Conservation (phyloP, 202 grass and related monocot species). For the Hordeum pubiflorum region DNA sequence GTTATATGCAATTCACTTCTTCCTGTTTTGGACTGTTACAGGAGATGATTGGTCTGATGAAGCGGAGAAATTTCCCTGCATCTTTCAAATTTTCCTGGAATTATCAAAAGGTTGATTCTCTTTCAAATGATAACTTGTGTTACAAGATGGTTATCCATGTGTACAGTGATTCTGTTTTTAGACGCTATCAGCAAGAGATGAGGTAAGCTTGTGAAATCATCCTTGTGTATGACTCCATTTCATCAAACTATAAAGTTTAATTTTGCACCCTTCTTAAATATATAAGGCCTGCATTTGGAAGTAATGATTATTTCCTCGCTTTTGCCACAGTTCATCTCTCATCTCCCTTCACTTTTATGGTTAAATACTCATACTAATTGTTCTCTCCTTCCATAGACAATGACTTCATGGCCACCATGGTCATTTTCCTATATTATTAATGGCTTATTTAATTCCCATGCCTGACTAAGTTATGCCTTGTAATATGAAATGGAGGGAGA, state of each 20-base stretch:
- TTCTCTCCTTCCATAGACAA: not conserved
- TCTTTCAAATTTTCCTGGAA: conserved; percentile 92
- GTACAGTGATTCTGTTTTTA: conserved; percentile 77
- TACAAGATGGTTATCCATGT: conserved; percentile 98
- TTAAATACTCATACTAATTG: not conserved
- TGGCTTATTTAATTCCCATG: not conserved
- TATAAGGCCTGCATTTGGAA: not conserved
- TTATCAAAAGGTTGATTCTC: conserved; percentile 65
- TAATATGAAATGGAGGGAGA: not conserved
- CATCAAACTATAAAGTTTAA: not conserved
- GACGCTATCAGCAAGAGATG: conserved; percentile 94
- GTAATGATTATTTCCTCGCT: not conserved
- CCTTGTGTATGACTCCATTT: not conserved
- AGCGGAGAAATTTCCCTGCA: conserved; percentile 58
- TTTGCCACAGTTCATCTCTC: not conserved
- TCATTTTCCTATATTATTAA: not conserved
- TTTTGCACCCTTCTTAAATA: not conserved
- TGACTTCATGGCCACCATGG: not conserved
- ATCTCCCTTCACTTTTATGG: not conserved
- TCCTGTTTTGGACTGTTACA: conserved; percentile 30
- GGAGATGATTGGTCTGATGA: conserved; percentile 91
- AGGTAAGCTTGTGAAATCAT: conserved; percentile 45
- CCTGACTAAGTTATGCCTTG: not conserved
- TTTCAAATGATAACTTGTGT: conserved; percentile 65
- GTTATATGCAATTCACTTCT: conserved; percentile 22